These are phyloP conservation scores for Exophiala spinifera DNA, from an alignment of 2,329 filamentous ascomycete genomes.

Conservation along the genomic window DNA sequence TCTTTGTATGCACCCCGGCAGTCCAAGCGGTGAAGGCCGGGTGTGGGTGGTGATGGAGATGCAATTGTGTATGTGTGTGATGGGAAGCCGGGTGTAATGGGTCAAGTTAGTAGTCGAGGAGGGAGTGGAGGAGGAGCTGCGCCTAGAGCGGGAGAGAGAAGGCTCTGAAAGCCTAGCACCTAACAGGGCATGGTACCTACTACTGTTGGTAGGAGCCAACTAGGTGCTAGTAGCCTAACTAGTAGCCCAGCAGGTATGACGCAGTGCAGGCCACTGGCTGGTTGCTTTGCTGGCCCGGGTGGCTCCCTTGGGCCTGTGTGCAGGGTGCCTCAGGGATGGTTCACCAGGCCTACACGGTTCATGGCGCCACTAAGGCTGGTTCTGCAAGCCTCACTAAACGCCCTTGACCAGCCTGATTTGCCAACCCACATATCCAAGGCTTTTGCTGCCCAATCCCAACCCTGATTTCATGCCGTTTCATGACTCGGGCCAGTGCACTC, in stretches of 20 bases:
- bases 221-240: too few species aligned
- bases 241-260: too few species aligned
- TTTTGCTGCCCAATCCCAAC: slow-evolving; percentile 1
- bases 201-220: too few species aligned
- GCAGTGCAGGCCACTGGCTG: too few species aligned
- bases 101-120: background rate
- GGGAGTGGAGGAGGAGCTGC: background rate
- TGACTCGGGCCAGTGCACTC: background rate
- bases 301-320: too few species aligned
- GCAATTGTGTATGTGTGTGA: background rate
- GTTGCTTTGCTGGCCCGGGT: too few species aligned
- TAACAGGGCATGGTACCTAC: too few species aligned
- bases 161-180: too few species aligned
- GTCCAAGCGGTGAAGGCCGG: slow-evolving; percentile 1
- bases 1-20: background rate
- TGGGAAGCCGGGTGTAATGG: background rate
- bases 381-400: background rate
- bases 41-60: background rate
- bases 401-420: background rate
- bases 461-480: background rate
- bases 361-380: too few species aligned
- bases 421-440: background rate
- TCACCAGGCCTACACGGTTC: too few species aligned
- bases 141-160: background rate
- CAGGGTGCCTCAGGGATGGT: too few species aligned